Evolutionary conservation across 2,329 filamentous ascomycete species (phyloP).

Genomic region (Falciphora oryzae): DNA sequence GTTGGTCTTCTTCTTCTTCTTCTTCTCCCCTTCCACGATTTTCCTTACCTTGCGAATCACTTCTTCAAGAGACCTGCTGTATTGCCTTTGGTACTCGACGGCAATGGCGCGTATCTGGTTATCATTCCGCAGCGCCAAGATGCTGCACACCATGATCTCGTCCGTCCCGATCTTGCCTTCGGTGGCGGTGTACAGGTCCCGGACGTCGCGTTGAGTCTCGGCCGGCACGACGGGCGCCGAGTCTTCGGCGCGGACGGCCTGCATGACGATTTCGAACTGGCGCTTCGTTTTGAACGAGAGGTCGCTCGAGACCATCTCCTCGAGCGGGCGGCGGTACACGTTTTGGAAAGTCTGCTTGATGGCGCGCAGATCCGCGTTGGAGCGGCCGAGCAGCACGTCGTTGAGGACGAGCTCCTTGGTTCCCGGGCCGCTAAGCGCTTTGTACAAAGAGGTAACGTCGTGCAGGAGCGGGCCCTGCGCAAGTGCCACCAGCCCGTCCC

Average conservation of each 20-base stretch:
- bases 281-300: conserved; percentile 80
- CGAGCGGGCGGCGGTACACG: conserved; percentile 60
- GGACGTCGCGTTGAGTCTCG: conserved; percentile 69
- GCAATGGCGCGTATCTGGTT: conserved; percentile 78
- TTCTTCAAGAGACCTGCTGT: conserved; percentile 62
- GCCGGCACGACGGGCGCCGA: conserved; percentile 65
- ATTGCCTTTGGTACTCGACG: conserved; percentile 67
- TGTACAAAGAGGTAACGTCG: conserved; percentile 65
- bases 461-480: conserved; percentile 72
- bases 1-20: neutral
- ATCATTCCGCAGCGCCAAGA: conserved; percentile 70
- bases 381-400: conserved; percentile 75
- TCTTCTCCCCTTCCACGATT: too few relatives aligned
- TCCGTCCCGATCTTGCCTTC: conserved; percentile 69
- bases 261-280: conserved; percentile 77
- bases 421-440: conserved; percentile 71
- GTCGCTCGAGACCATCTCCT: conserved; percentile 68
- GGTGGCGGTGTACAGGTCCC: conserved; percentile 70
- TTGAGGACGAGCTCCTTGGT: conserved; percentile 85
- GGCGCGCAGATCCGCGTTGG: conserved; percentile 80
- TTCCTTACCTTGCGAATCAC: conserved; percentile 61
- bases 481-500: conserved; percentile 67
- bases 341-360: conserved; percentile 77
- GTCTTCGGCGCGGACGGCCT: conserved; percentile 72
- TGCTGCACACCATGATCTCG: conserved; percentile 69